Base-by-base conservation (phyloP, 345 rosid genomes). In the Lenwebbia sp. region DNA sequence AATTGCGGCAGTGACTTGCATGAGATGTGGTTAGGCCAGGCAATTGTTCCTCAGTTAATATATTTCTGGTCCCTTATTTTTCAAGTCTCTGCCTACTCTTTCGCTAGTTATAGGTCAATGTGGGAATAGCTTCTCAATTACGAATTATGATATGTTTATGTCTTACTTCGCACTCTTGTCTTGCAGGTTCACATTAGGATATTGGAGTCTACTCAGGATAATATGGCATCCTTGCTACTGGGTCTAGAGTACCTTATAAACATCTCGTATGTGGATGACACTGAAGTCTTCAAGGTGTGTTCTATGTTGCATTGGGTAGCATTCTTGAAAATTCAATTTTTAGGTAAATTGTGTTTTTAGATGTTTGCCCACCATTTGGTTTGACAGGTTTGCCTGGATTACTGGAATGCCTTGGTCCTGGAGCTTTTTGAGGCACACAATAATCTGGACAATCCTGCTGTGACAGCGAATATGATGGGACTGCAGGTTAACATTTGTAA, bases 241-340 rank as follows among this genome's bases (percentile, higher is more conserved):
- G 99, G 99, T 90, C 99, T 96, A 53, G 99, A 96, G 76, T 98
- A 96, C 92, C 92, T 98, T 76, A 94, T 95, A 85, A 94, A 90
- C 87, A 96, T 96, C 58, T 98, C 99, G 55, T 98, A 94, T 90
- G 99, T 95, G 74, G 99, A 98, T 91, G 99, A 98, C 91, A 98
- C 99, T 19, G 99, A 98, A 88, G 99, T 98, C 85, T 98, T 98
- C 85, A 98, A 98, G 99, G 99, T 98, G 85, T 88, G 85, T n/a
- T 33, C 7, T 44, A 40, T 52, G 10, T 25, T 51, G 54, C 86
- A 13, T n/a, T 26, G 6, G 23, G 47, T 70, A 19, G 81, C 81
- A 44, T 33, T 30, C 57, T 70, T 37, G 81, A 70, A 37, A 70
- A 33, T 70, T 70, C 41, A 54, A 37, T 30, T 54, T 53, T 15